phyloP scores from a whole-genome alignment of 257 asterid genomes.

The Solanum pimpinellifolium region DNA sequence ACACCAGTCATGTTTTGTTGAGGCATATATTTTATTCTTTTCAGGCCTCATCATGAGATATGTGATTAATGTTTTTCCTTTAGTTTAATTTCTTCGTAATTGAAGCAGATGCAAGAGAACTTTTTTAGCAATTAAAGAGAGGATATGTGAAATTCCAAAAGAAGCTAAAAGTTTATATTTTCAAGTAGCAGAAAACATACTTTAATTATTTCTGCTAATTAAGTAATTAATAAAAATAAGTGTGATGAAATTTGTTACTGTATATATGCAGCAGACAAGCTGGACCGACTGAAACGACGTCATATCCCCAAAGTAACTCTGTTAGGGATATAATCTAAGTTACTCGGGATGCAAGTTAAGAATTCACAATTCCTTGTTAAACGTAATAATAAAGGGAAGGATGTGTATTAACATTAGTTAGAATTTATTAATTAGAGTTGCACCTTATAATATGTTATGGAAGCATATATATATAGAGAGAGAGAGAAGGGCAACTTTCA shows the following conservation, averaged over 20 bases:
- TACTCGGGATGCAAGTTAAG: neutral
- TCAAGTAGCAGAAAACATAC: constrained; percentile 24
- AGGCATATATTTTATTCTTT: too few species aligned
- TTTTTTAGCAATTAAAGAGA: constrained; percentile 55
- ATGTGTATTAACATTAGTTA: neutral
- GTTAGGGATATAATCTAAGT: neutral
- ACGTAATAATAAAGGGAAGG: neutral
- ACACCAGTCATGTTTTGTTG: neutral
- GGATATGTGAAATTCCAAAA: constrained; percentile 48
- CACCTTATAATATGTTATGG: neutral
- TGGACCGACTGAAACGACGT: constrained; percentile 41
- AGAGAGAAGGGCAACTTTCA: too few species aligned
- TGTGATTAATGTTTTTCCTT: neutral
- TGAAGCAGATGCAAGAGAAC: constrained; percentile 49
- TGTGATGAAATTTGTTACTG: neutral
- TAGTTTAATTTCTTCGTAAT: neutral
- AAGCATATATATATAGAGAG: too few species aligned
- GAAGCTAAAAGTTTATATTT: constrained; percentile 61
- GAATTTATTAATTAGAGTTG: neutral
- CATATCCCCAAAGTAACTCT: constrained; percentile 16
- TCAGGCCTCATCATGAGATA: too few species aligned
- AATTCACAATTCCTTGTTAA: neutral
- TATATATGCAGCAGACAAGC: constrained; percentile 34
- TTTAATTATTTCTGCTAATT: neutral
- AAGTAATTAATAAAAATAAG: neutral